Evolutionary conservation across 148 eudicot genomes (phyloP).

Genomic region (Fagopyrum esculentum): DNA sequence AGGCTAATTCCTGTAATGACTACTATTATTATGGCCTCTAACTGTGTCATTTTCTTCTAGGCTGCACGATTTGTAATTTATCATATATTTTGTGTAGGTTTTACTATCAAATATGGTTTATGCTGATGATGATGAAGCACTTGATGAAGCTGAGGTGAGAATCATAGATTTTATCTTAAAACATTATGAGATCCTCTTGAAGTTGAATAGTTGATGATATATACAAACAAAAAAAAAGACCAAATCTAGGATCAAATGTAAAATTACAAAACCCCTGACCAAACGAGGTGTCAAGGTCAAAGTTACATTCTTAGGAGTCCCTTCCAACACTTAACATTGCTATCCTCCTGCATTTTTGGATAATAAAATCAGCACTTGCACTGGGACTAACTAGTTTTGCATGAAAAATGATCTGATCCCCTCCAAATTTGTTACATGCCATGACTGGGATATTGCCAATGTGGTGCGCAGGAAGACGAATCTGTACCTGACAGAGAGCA

Average conservation of each 20-base stretch:
- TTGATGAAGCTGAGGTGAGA: constrained; percentile 79
- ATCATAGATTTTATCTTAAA: not conserved
- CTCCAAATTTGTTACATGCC: not conserved
- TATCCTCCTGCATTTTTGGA: too few species aligned
- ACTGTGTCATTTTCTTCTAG: not conserved
- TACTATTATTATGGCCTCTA: not conserved
- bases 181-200: not conserved
- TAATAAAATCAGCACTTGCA: too few species aligned
- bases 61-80: not conserved
- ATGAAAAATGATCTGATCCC: not conserved
- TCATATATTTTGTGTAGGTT: constrained; percentile 43
- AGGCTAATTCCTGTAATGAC: constrained; percentile 69
- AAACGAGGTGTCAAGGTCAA: too few species aligned
- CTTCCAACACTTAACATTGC: too few species aligned
- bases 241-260: too few species aligned
- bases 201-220: too few species aligned
- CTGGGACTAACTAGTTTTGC: too few species aligned
- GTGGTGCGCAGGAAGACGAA: constrained; percentile 72
- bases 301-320: too few species aligned
- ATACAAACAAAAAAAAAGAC: too few species aligned
- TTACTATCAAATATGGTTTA: constrained; percentile 94
- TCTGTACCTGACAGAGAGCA: constrained; percentile 92
- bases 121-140: constrained; percentile 89
- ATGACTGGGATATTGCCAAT: constrained; percentile 3
- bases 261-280: too few species aligned